Evolutionary conservation across 257 asterid species (phyloP).

Genomic region (Dorcoceras hygrometricum): DNA sequence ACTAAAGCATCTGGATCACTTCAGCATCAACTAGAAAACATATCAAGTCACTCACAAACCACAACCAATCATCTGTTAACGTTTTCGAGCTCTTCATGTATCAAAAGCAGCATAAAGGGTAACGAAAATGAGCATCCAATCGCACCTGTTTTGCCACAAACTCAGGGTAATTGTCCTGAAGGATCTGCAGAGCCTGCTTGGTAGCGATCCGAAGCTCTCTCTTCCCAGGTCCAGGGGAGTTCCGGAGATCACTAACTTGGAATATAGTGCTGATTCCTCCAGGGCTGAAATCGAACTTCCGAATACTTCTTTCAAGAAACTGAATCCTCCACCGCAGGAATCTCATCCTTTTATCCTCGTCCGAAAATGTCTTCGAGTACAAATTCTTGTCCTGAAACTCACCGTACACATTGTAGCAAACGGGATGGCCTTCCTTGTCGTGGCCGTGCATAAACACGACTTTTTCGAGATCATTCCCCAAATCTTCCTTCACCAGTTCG

Average conservation of each 20-base stretch:
- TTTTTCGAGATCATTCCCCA: slow-evolving; percentile 9
- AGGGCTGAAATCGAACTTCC: slow-evolving; percentile 18
- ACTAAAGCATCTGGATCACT: background rate
- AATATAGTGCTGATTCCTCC: slow-evolving; percentile 9
- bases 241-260: slow-evolving; percentile 18
- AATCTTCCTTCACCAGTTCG: slow-evolving; percentile 9
- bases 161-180: slow-evolving; percentile 26
- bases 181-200: slow-evolving; percentile 11
- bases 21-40: background rate
- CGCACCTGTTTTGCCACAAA: slow-evolving; percentile 22
- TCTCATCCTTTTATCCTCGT: slow-evolving; percentile 13
- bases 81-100: no score
- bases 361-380: slow-evolving; percentile 5
- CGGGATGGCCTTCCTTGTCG: slow-evolving; percentile 18
- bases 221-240: slow-evolving; percentile 20
- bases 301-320: slow-evolving; percentile 16
- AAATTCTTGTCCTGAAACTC: slow-evolving; percentile 23
- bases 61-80: no score
- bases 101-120: no score
- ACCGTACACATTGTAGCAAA: slow-evolving; percentile 24
- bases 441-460: slow-evolving; percentile 16
- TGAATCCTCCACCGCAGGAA: slow-evolving; percentile 19
- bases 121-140: background rate
- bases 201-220: slow-evolving; percentile 15
- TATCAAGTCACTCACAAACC: no score